Evolutionary conservation across 1,139 yeast genomes (phyloP), one percentile per base, ranked within the genome.

Genomic region (Sugiyamaella xylanicola): DNA sequence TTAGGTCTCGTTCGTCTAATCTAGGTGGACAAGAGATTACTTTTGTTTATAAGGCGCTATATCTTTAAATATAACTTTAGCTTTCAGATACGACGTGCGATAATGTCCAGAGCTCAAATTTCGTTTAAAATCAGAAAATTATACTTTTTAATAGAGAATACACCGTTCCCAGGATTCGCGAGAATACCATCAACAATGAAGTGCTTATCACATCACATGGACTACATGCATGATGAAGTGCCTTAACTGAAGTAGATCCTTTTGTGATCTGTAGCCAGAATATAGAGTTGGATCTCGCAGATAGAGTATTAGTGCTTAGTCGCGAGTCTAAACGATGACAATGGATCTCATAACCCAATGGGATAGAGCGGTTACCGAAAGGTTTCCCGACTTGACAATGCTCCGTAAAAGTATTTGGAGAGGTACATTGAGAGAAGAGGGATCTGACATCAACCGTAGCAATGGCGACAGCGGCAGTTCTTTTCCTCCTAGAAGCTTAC

Each of bases 401-500:
- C 37, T 60, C 16, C 53, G 54, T 5, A 56, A 53, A 36, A 54
- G 56, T 21, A 49, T 60, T 8, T 60, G 58, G 58, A 27, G 58
- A 16, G 63, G 62, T 1, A 50, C 56, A 2, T 29, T 51, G 19
- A 16, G 49, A 25, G 39, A 49, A 32, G 35, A 52, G 21, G 36
- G 43, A 47, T 41, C 17, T 55, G 40, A 55, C 2, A 42, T 4
- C 15, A 16, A 32, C 35, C 27, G 25, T 41, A 29, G 29, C 8
- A 9, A 9, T 25, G 29, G 29, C 9, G 29, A 25, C 2, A 44
- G 11, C 11, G 11, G 32, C 35, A 37, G 20, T 41, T 27, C 19
- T 16, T 48, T 55, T n/a, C 54, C 63, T n/a, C 68, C 69, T 9
- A 51, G 69, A 35, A 55, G 63, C 1, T 35, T 63, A 9, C 51